Percentiles rank a stretch among this genome's conserved stretches.
phyloP scores from a whole-genome alignment of 495 filamentous ascomycete genomes.

The Xeromyces bisporus region DNA sequence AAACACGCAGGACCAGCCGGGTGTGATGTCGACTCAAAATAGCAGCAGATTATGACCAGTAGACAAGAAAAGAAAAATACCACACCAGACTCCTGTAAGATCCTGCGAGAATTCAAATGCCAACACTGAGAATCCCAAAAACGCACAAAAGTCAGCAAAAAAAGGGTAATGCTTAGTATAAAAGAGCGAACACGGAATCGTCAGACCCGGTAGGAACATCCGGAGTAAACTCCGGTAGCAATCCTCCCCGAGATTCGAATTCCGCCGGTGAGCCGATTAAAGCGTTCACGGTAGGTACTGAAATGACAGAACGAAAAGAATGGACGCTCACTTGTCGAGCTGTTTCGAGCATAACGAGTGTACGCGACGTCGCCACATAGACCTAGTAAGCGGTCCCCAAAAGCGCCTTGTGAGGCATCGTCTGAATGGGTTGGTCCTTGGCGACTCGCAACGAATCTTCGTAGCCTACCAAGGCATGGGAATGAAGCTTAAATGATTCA shows the following conservation, averaged over 20 bases:
- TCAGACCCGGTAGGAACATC: conserved; percentile 22
- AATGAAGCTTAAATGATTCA: conserved; percentile 93
- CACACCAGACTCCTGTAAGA: conserved; percentile 32
- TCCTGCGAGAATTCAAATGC: conserved; percentile 19
- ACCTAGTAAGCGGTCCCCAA: conserved; percentile 32
- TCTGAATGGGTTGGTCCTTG: conserved; percentile 31
- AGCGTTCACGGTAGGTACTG: no score
- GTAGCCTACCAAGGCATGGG: conserved; percentile 84
- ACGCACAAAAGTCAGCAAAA: conserved; percentile 3
- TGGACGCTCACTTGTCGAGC: neutral
- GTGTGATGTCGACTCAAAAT: conserved; percentile 25
- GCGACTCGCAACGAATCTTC: conserved; percentile 49
- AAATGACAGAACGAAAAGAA: no score
- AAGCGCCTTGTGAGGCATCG: conserved; percentile 30
- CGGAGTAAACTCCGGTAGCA: conserved; percentile 8
- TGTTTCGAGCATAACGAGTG: neutral
- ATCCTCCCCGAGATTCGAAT: conserved; percentile 12
- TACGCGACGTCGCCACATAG: neutral
- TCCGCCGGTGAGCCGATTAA: conserved; percentile 18
- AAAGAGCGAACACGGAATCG: conserved; percentile 16
- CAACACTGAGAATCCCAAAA: conserved; percentile 6
- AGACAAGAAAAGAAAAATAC: conserved; percentile 23
- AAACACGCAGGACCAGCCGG: conserved; percentile 38
- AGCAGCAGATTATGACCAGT: no score
- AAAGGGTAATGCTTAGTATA: no score